A percentile compares a stretch with the other conserved stretches of the same genome.
Evolutionary conservation across 2,329 filamentous ascomycete genomes (phyloP).

Genomic region (Fusarium palustre): DNA sequence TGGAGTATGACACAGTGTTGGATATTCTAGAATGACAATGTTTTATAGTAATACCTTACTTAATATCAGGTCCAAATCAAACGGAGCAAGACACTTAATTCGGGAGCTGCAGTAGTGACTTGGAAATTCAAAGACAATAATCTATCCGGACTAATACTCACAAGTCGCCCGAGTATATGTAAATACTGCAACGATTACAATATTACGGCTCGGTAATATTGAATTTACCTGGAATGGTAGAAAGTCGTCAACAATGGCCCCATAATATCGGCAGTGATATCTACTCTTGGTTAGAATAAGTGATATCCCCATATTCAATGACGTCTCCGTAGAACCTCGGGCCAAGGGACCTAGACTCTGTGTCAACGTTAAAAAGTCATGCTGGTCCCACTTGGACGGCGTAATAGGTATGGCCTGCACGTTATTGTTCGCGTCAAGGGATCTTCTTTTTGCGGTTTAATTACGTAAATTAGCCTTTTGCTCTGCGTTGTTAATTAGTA

Average conservation of each 20-base stretch:
- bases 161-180: rapidly evolving
- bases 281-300: neutral
- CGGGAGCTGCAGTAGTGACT: rapidly evolving
- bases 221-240: neutral
- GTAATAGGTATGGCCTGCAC: neutral
- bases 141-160: neutral
- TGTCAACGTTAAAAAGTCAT: neutral
- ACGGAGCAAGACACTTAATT: neutral
- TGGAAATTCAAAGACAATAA: neutral
- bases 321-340: neutral
- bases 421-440: rapidly evolving
- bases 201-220: neutral
- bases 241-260: neutral
- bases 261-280: neutral
- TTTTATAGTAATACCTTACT: slow-evolving; percentile 2
- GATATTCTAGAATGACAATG: slow-evolving; percentile 2
- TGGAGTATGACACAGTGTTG: neutral
- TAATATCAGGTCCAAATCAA: neutral
- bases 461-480: slow-evolving; percentile 2
- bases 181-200: neutral
- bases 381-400: neutral
- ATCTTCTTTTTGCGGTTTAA: neutral
- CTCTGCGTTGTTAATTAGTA: slow-evolving; percentile 10
- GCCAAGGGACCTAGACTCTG: slow-evolving; percentile 11
- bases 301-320: neutral